Evolutionary conservation across 192 early-diverging fungal genomes (phyloP).

Genomic region (Gonapodya sp.): DNA sequence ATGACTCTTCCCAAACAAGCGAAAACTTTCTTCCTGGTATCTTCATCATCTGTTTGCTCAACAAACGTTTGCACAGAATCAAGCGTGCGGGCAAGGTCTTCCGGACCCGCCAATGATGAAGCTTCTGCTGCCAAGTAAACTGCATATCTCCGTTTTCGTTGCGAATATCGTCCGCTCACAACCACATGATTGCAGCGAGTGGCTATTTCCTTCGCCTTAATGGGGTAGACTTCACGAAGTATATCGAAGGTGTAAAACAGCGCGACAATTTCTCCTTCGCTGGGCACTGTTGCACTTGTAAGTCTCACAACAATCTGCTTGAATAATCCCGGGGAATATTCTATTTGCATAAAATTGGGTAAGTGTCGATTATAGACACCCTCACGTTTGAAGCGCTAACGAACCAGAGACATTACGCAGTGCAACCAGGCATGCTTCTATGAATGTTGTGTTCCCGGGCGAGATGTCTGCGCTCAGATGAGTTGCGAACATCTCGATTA

Average conservation of each 20-base stretch:
- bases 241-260: slow-evolving; percentile 36
- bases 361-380: no score
- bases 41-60: slow-evolving; percentile 24
- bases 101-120: slow-evolving; percentile 27
- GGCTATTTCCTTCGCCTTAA: slow-evolving; percentile 34
- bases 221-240: slow-evolving; percentile 29
- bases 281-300: slow-evolving; percentile 20
- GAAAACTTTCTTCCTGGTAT: slow-evolving; percentile 30
- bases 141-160: slow-evolving; percentile 31
- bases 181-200: slow-evolving; percentile 30
- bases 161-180: slow-evolving; percentile 30
- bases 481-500: slow-evolving; percentile 25
- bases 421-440: slow-evolving; percentile 39
- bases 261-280: slow-evolving; percentile 43
- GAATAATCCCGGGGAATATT: slow-evolving; percentile 34
- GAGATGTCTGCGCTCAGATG: slow-evolving; percentile 34
- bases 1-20: slow-evolving; percentile 29
- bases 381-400: no score
- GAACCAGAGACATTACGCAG: slow-evolving; percentile 36
- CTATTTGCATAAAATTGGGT: no score
- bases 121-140: slow-evolving; percentile 30
- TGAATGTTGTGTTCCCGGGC: slow-evolving; percentile 21
- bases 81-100: slow-evolving; percentile 32
- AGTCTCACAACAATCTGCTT: slow-evolving; percentile 37
- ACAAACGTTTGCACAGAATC: slow-evolving; percentile 36